Conservation (phyloP, 2,329 filamentous ascomycete genomes). For the Aureobasidium sp. region DNA sequence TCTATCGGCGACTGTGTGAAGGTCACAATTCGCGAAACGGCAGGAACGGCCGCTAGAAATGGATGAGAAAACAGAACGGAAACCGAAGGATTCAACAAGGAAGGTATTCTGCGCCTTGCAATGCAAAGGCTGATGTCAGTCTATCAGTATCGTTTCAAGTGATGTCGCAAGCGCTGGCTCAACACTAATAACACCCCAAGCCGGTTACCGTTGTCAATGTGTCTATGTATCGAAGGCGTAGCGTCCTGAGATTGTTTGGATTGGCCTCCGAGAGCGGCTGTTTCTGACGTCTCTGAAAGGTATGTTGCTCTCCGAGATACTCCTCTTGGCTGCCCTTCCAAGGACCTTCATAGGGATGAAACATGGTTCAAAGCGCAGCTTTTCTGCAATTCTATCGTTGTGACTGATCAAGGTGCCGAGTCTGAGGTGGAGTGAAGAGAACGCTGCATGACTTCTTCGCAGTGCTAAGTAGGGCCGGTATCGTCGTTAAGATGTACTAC, state of each 20-base stretch:
- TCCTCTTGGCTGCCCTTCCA: background rate
- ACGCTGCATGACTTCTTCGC: background rate
- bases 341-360: background rate
- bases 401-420: background rate
- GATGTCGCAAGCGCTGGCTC: background rate
- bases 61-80: background rate
- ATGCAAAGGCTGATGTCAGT: slow-evolving; percentile 3
- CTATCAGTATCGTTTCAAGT: background rate
- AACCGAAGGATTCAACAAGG: background rate
- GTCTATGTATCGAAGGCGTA: background rate
- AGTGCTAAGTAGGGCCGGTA: background rate
- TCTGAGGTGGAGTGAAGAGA: background rate
- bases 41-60: slow-evolving; percentile 10
- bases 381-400: background rate
- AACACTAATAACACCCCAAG: background rate
- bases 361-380: background rate
- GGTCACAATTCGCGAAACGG: background rate
- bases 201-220: background rate
- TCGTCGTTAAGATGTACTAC: background rate
- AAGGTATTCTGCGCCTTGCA: background rate
- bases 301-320: background rate
- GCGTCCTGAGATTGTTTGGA: background rate
- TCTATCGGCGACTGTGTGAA: background rate
- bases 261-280: background rate
- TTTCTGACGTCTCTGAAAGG: background rate